phyloP scores from a whole-genome alignment of 2,329 filamentous ascomycete species.

The Coleophoma eucalyptorum region DNA sequence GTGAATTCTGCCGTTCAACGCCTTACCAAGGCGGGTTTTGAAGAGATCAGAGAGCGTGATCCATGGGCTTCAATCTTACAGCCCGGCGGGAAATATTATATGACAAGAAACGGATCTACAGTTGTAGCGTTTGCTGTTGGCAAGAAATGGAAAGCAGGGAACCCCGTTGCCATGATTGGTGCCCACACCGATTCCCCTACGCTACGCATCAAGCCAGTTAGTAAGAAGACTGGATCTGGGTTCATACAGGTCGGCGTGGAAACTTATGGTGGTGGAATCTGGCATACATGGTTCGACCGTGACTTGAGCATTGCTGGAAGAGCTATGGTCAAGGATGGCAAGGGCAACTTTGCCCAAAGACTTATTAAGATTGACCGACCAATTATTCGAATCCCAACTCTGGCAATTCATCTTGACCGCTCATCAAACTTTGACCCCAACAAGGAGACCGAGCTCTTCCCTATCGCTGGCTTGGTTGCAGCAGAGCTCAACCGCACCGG shows the following conservation, averaged over 20 bases:
- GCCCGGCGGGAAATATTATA: constrained; percentile 92
- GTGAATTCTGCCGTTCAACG: constrained; percentile 74
- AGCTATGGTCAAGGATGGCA: constrained; percentile 71
- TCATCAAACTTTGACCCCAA: constrained; percentile 87
- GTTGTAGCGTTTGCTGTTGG: constrained; percentile 92
- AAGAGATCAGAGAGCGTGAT: constrained; percentile 84
- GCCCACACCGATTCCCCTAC: constrained; percentile 95
- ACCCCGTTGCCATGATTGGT: constrained; percentile 88
- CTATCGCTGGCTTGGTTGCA: constrained; percentile 82
- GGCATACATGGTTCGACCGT: constrained; percentile 98
- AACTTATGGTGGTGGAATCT: constrained; percentile 93
- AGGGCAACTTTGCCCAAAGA: constrained; percentile 75
- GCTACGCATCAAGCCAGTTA: constrained; percentile 89
- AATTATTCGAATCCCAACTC: constrained; percentile 84
- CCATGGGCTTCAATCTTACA: constrained; percentile 77
- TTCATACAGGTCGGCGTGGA: constrained; percentile 95
- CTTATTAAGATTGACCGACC: constrained; percentile 89
- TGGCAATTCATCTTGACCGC: constrained; percentile 91
- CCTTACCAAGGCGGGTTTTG: constrained; percentile 80
- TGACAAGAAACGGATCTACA: constrained; percentile 89
- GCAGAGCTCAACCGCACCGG: constrained; percentile 81
- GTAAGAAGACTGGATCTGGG: constrained; percentile 80
- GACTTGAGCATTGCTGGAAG: constrained; percentile 88
- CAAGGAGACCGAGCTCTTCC: constrained; percentile 94
- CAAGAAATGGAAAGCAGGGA: constrained; percentile 85